Evolutionary conservation across 306 rosid genomes (phyloP).

Genomic region (Cyamopsis tetragonoloba): DNA sequence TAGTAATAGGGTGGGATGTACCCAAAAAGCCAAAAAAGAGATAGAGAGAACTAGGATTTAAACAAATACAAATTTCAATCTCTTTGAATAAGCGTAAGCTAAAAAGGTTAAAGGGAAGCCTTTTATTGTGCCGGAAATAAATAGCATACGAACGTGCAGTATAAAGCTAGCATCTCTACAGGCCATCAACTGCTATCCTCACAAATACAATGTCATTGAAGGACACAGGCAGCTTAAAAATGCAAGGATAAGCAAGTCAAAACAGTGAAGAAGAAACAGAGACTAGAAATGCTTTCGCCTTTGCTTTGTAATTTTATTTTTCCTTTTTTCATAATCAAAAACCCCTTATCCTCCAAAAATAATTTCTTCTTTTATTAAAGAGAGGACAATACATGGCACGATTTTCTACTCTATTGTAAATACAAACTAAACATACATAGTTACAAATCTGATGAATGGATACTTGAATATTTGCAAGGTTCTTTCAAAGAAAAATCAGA

Average conservation of each 20-base stretch:
- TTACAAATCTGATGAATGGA: neutral
- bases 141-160: neutral
- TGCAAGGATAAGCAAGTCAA: neutral
- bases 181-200: neutral
- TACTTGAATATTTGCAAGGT: neutral
- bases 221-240: conserved; percentile 7
- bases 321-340: neutral
- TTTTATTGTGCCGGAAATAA: neutral
- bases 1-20: too few species aligned
- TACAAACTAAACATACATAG: neutral
- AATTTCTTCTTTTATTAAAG: neutral
- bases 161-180: neutral
- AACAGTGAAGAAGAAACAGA: neutral
- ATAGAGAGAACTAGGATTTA: too few species aligned
- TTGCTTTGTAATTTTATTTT: neutral
- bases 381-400: neutral
- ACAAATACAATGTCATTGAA: conserved; percentile 8
- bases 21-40: too few species aligned
- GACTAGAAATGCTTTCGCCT: neutral
- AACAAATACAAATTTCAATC: neutral
- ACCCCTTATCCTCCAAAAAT: neutral
- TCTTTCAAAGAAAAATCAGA: conserved; percentile 11
- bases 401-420: neutral
- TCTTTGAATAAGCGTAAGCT: neutral
- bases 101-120: neutral